Base-by-base conservation (phyloP, 148 eudicot species). In the Amaranthus cruentus region DNA sequence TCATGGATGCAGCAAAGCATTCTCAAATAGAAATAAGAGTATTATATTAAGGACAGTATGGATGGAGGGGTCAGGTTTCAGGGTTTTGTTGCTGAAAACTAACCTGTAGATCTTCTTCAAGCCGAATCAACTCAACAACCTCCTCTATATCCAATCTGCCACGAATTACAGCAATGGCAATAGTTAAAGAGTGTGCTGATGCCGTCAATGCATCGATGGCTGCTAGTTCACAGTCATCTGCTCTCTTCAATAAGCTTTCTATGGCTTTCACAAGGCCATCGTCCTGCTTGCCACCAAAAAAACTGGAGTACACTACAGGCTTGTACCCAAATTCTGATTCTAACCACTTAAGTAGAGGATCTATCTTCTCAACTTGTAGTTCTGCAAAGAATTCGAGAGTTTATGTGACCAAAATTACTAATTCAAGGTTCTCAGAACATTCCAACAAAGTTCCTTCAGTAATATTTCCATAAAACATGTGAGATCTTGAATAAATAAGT, bases 101-200 rank as follows among this genome's bases (percentile, higher is more conserved):
- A 66, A 91, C 97, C 93, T 94, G 98, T 38, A 85, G 62, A 84
- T 94, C 98, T 85, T 94, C 98, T 84, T 94, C 98, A 42, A 94
- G 93, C 76, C 98, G 88, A 75, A 90, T 88, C 82, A 94, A 83
- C 78, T 94, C 96, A 80, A 94, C 78, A 54, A 96, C 96, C 71
- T 94, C 93, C 76, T 88, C 93, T 74, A 94, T 83, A 76, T 79
- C 83, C 82, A 94, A 79, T 80, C 79, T 86, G 49, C 91, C 97
- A 64, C 80, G 83, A 50, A 83, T 73, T 11, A 94, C 66, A 60
- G 80, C 97, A 86, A 94, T 79, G 46, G 97, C 74, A 72, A 94
- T 91, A 67, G 75, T 69, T 65, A 94, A 80, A 69, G 98, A 94
- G 74, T 90, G 98, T 21, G 96, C 73, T 51, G 98, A 88, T 48